phyloP scores from a whole-genome alignment of 1,139 yeast genomes.

The Zygotorulaspora mrakii region DNA sequence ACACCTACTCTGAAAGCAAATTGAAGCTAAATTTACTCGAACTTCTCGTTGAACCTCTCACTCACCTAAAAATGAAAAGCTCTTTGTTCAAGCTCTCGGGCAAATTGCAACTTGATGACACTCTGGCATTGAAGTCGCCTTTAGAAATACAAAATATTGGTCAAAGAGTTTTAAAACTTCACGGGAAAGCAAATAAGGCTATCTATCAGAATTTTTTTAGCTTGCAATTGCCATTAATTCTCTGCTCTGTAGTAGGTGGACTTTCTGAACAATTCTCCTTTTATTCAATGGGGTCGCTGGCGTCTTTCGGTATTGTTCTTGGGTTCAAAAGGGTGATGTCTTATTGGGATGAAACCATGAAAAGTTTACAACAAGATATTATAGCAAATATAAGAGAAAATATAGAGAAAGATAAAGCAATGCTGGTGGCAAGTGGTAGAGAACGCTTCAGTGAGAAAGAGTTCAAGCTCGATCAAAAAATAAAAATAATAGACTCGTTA shows the following conservation, averaged over 20 bases:
- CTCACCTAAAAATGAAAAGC: slow-evolving; percentile 16
- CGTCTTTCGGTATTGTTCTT: slow-evolving; percentile 32
- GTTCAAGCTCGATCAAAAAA: slow-evolving; percentile 3
- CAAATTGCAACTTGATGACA: slow-evolving; percentile 12
- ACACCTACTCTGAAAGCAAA: slow-evolving; percentile 26
- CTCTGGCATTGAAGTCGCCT: slow-evolving; percentile 6
- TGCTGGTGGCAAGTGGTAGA: slow-evolving; percentile 21
- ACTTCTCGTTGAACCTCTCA: slow-evolving; percentile 29
- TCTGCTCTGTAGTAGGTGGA: slow-evolving; percentile 29
- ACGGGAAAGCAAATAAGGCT: slow-evolving; percentile 27
- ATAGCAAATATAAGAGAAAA: slow-evolving; percentile 10
- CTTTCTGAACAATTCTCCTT: slow-evolving; percentile 29
- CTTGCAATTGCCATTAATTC: slow-evolving; percentile 34
- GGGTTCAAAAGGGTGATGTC: slow-evolving; percentile 35
- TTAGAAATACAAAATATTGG: slow-evolving; percentile 21
- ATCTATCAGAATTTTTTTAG: slow-evolving; percentile 31
- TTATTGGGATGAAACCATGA: slow-evolving; percentile 23
- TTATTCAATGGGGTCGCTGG: slow-evolving; percentile 35
- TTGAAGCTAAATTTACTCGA: slow-evolving; percentile 31
- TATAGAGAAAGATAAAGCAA: slow-evolving; percentile 23
- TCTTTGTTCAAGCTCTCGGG: slow-evolving; percentile 15
- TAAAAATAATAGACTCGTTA: slow-evolving; percentile 4
- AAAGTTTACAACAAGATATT: slow-evolving; percentile 3
- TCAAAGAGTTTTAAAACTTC: slow-evolving; percentile 24
- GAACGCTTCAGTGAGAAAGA: slow-evolving; percentile 8